Evolutionary conservation across 257 asterid genomes (phyloP), one percentile per base, ranked within the genome.

Genomic region (Salvia splendens): DNA sequence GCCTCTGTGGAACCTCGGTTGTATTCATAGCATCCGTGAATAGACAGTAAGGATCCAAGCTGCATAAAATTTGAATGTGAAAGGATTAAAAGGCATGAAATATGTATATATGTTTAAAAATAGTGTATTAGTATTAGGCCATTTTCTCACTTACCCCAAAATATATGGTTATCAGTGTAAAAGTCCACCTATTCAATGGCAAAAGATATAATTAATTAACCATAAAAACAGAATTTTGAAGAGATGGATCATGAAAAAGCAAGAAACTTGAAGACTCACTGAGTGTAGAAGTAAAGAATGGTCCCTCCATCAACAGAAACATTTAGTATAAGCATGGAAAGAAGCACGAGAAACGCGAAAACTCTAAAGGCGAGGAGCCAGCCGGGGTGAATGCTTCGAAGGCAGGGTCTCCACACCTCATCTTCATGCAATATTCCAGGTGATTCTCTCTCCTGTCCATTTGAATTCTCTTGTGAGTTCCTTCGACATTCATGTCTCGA

Each of bases 391-490:
- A 94, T 79, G 70, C 78, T 89, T 68, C 73, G 54, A 11, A 92
- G 87, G 45, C 96, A 87, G 5, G 98, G 95, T 73, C 76, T 83
- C 98, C 98, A 93, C 41, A 86, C 90, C 64, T 93, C 96, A 73
- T 92, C 98, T 61, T 84, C 91, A 35, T 92, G 87, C 73, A 92
- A 60, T 8, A 84, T 47, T 12, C 93, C 93, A 0, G 91, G 63
- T 55, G 30, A 6, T 5, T 82, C 85, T 48, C 73, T 45, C 43
- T 70, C 73, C 64, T 51, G 72, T n/a, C 16, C 33, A 6, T 77
- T 83, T 16, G 72, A 70, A 58, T 58, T 68, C 65, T 59, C 79
- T 67, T 61, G 75, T 2, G 77, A 16, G 15, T 70, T 64, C 10
- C 52, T 80, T 0, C 75, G 91, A 7, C 78, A 81, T 56, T 94